Evolutionary conservation across 345 rosid genomes (phyloP), one percentile per base, ranked within the genome.

Genomic region (Lenwebbia sp.): DNA sequence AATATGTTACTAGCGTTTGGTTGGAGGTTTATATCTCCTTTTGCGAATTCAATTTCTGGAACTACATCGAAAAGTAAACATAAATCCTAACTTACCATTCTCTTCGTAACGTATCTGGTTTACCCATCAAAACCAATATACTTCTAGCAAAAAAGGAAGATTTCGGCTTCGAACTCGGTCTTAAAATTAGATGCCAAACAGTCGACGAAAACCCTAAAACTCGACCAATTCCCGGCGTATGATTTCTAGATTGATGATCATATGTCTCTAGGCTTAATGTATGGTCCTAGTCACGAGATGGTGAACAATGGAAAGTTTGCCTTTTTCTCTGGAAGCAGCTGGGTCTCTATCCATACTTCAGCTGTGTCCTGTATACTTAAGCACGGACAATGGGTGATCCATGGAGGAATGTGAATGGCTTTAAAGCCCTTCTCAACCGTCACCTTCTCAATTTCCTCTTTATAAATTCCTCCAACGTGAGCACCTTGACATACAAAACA

Each of bases 371-470:
- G 41, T 41, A 19, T 19, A 70, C 78, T 19, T 70, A 9, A 25
- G 26, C 78, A 2, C 78, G 78, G 78, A 70, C 78, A 10, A 70
- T 19, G 41, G 11, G 22, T 70, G 78, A 70, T 70, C 21, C 78
- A 70, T 21, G 25, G 21, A 33, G 78, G 47, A 70, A 70, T 70
- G 78, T 70, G 78, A 70, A 37, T 37, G 13, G 19, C 60, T 60
- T 56, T 40, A 81, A 86, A 86, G 52, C 62, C 62, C 54, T 60
- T 47, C 87, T 56, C 87, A 86, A 86, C 87, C 53, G 82, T 54
- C 87, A 33, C 85, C 85, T 57, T 84, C 76, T 30, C 7, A 47
- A n/a, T 60, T 58, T 60, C 65, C 82, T 33, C 78, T 60, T 82
- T 86, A 82, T 85, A 85, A 65, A 54, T 51, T 75, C 83, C 86